A percentile compares a stretch with the other conserved stretches of the same genome.
Conservation (phyloP, 306 rosid genomes). For the Arachis stenosperma region DNA sequence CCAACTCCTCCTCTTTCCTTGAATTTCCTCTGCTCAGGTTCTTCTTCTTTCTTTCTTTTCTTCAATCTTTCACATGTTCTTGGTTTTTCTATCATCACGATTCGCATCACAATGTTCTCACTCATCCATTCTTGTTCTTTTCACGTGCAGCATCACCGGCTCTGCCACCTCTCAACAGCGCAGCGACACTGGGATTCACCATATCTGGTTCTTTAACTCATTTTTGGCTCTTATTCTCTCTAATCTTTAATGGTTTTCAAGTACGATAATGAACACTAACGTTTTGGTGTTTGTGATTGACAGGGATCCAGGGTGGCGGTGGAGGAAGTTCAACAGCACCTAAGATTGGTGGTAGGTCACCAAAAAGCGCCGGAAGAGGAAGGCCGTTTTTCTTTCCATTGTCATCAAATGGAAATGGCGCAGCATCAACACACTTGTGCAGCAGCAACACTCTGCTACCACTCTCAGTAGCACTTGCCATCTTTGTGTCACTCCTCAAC, state of each 20-base stretch:
- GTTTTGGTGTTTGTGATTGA: neutral
- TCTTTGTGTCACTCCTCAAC: slow-evolving; percentile 14
- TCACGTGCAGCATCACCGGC: slow-evolving; percentile 42
- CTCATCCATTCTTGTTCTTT: neutral
- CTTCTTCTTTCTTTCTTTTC: neutral
- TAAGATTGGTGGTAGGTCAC: neutral
- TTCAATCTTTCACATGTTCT: neutral
- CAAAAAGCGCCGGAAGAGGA: neutral
- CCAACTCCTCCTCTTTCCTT: slow-evolving; percentile 27
- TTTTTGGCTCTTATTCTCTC: neutral
- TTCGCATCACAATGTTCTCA: neutral
- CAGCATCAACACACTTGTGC: slow-evolving; percentile 17
- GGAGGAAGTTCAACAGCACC: slow-evolving; percentile 27
- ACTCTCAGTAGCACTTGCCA: slow-evolving; percentile 8
- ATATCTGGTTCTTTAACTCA: slow-evolving; percentile 30
- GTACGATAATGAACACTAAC: neutral
- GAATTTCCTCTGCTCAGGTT: slow-evolving; percentile 61
- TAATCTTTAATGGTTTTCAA: neutral
- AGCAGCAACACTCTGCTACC: slow-evolving; percentile 27
- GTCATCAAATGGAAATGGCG: neutral
- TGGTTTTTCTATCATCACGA: neutral
- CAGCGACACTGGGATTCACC: slow-evolving; percentile 38
- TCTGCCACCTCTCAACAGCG: slow-evolving; percentile 58
- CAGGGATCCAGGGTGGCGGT: neutral
- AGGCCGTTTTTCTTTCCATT: slow-evolving; percentile 23